These are phyloP conservation scores for Aegilops bicornis DNA, from an alignment of 176 grass and related monocot species.

Conservation along the genomic window DNA sequence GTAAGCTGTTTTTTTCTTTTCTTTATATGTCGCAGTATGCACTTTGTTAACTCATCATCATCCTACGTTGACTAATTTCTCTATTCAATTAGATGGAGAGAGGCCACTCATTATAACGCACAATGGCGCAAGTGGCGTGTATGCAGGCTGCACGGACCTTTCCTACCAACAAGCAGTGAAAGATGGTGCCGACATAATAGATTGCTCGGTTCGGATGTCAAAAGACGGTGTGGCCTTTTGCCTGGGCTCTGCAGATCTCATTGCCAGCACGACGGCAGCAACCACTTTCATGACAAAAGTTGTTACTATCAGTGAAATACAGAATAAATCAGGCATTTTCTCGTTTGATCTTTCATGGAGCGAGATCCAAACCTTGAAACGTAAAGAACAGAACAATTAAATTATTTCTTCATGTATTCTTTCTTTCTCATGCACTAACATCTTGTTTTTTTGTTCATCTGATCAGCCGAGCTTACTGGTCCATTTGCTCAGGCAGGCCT, in stretches of 20 bases:
- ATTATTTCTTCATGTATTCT: slow-evolving; percentile 1
- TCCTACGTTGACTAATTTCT: slow-evolving; percentile 14
- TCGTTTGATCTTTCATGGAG: slow-evolving; percentile 87
- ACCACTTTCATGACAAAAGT: slow-evolving; percentile 50
- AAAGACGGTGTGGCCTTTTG: slow-evolving; percentile 82
- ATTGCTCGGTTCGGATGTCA: slow-evolving; percentile 86
- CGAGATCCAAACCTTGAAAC: slow-evolving; percentile 80
- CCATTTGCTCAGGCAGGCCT: slow-evolving; percentile 53
- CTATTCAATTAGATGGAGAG: slow-evolving; percentile 20
- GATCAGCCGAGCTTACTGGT: slow-evolving; percentile 52
- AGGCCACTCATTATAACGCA: slow-evolving; percentile 65
- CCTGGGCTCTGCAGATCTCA: slow-evolving; percentile 64
- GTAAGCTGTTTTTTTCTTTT: slow-evolving; percentile 22
- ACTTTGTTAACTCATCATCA: neutral
- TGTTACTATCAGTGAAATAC: slow-evolving; percentile 54
- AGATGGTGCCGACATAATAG: slow-evolving; percentile 67
- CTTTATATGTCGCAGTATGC: neutral
- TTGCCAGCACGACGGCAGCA: slow-evolving; percentile 46
- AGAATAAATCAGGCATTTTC: slow-evolving; percentile 72
- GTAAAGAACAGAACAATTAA: slow-evolving; percentile 31
- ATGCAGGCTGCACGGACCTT: slow-evolving; percentile 59
- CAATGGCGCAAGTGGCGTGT: slow-evolving; percentile 67
- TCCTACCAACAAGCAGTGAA: slow-evolving; percentile 63
- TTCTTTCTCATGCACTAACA: slow-evolving; percentile 1
- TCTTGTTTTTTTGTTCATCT: neutral